phyloP scores from a whole-genome alignment of 78 protist species.

The Mantamonas sphyraenae region DNA sequence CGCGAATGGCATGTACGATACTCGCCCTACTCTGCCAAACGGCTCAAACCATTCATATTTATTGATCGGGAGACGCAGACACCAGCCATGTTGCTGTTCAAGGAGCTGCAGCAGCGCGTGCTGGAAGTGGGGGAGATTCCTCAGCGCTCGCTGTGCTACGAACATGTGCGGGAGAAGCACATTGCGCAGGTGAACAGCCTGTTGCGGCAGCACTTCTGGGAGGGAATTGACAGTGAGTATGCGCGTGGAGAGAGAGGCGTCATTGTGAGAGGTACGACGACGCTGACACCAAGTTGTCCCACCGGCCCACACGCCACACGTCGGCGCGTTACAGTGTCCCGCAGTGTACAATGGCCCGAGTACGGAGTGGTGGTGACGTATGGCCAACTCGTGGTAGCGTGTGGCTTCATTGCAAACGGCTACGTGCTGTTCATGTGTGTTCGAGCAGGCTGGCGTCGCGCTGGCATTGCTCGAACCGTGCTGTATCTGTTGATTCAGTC shows the following conservation, averaged over 20 bases:
- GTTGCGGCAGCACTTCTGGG: constrained; percentile 39
- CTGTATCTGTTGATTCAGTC: constrained; percentile 39
- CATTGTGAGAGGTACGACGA: neutral
- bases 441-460: constrained; percentile 46
- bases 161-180: constrained; percentile 25
- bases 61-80: too few species aligned
- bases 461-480: constrained; percentile 54
- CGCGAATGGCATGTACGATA: too few species aligned
- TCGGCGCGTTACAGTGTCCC: neutral
- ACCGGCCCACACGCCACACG: neutral
- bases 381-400: constrained; percentile 38
- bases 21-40: too few species aligned
- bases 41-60: too few species aligned
- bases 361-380: constrained; percentile 35
- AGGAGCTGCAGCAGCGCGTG: too few species aligned
- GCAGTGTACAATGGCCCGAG: constrained; percentile 43
- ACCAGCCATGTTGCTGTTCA: too few species aligned
- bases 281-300: neutral
- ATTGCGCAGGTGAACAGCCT: constrained; percentile 24
- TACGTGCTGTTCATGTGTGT: constrained; percentile 43
- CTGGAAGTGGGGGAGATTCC: too few species aligned
- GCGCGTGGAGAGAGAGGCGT: neutral
- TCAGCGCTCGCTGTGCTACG: constrained; percentile 32
- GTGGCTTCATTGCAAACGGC: constrained; percentile 60
- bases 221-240: constrained; percentile 41